Conservation (phyloP, 495 filamentous ascomycete genomes). For the Cryomyces minteri region DNA sequence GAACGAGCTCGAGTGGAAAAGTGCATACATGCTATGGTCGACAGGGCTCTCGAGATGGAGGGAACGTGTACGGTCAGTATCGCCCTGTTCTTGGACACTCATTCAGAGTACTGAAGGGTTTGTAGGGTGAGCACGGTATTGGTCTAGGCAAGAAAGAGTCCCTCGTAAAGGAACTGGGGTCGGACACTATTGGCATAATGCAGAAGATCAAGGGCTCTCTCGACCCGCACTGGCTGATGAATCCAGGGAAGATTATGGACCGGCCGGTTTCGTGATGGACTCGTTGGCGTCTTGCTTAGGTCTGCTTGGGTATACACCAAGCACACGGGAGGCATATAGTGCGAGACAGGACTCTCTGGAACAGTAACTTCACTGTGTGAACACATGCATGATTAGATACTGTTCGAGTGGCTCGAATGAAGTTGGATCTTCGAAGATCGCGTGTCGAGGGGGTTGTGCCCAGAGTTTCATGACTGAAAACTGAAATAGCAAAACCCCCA, state of each 20-base stretch:
- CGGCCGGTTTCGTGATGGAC: too few relatives aligned
- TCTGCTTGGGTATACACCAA: too few relatives aligned
- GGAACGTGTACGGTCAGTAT: constrained; percentile 51
- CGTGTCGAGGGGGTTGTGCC: too few relatives aligned
- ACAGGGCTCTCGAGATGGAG: constrained; percentile 77
- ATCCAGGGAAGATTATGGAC: constrained; percentile 59
- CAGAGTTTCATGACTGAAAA: too few relatives aligned
- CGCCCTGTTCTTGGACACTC: too few relatives aligned
- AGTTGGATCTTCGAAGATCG: background rate
- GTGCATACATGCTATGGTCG: constrained; percentile 77
- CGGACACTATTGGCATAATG: constrained; percentile 70
- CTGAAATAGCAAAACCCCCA: too few relatives aligned
- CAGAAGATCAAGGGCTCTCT: constrained; percentile 64
- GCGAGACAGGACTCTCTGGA: background rate
- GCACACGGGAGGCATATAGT: too few relatives aligned
- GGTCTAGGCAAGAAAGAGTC: constrained; percentile 74
- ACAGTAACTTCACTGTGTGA: background rate
- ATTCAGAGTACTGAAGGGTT: too few relatives aligned
- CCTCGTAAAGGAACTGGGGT: constrained; percentile 64
- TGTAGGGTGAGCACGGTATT: constrained; percentile 60
- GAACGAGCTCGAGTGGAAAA: constrained; percentile 57
- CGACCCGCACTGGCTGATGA: constrained; percentile 82
- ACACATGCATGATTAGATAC: background rate
- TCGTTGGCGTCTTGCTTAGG: too few relatives aligned
- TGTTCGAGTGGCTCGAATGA: background rate